These are phyloP conservation scores for Aphanoascus verrucosus DNA, from an alignment of 2,329 filamentous ascomycete species.

Conservation along the genomic window DNA sequence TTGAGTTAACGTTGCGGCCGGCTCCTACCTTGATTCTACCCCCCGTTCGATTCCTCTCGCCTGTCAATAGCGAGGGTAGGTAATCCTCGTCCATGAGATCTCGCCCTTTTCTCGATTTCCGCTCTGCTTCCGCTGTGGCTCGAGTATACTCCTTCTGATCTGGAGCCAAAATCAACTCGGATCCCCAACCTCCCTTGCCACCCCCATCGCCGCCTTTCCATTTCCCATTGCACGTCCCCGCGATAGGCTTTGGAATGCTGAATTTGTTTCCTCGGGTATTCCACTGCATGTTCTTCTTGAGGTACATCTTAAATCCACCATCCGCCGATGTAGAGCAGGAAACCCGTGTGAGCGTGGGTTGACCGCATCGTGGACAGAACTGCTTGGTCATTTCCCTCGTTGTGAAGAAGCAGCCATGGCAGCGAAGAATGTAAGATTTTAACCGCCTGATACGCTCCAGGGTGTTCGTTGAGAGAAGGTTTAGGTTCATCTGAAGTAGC, in stretches of 20 bases:
- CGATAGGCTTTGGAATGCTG: constrained; percentile 81
- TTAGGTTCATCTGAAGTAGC: constrained; percentile 84
- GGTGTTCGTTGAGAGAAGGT: constrained; percentile 63
- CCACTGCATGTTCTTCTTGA: constrained; percentile 94
- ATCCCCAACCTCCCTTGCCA: constrained; percentile 80
- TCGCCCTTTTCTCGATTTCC: constrained; percentile 50
- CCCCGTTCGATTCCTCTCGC: constrained; percentile 55
- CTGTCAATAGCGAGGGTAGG: constrained; percentile 71
- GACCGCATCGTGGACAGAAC: constrained; percentile 86
- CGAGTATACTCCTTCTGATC: constrained; percentile 87
- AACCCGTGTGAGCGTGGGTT: constrained; percentile 72
- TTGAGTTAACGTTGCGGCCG: constrained; percentile 75
- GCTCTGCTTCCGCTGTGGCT: constrained; percentile 52
- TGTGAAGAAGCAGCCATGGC: constrained; percentile 83
- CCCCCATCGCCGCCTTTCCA: constrained; percentile 53
- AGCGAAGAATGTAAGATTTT: constrained; percentile 81
- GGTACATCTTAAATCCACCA: constrained; percentile 72
- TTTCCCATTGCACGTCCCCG: constrained; percentile 71
- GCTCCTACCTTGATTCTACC: constrained; percentile 72
- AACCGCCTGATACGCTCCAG: constrained; percentile 72
- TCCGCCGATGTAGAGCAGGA: constrained; percentile 72
- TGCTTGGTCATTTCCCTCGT: constrained; percentile 77
- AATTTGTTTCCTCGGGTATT: constrained; percentile 87
- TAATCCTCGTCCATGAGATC: constrained; percentile 96
- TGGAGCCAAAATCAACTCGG: constrained; percentile 72